Percentiles rank a stretch among this genome's conserved stretches.
phyloP scores from a whole-genome alignment of 2,329 filamentous ascomycete species.

The Colletotrichum neosansevieriae region DNA sequence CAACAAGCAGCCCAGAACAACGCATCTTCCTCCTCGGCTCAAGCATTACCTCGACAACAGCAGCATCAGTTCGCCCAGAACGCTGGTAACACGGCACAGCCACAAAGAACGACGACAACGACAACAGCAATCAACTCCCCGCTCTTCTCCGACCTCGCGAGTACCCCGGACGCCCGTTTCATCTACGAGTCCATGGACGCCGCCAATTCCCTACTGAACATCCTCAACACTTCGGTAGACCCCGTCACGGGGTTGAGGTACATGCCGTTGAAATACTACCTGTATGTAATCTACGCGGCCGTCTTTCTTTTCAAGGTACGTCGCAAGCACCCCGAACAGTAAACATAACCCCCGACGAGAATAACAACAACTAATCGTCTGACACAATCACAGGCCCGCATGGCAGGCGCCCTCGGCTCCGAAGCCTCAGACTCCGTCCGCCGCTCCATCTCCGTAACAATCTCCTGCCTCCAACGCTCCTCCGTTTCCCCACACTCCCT shows the following conservation, averaged over 20 bases:
- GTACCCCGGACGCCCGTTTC: conserved; percentile 72
- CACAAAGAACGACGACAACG: conserved; percentile 38
- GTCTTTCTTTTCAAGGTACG: conserved; percentile 74
- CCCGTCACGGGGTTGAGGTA: conserved; percentile 70
- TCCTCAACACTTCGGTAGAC: conserved; percentile 70
- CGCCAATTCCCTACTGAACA: conserved; percentile 70
- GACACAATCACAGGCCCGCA: conserved; percentile 56
- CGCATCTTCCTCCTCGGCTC: background rate
- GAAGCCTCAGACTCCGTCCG: conserved; percentile 67
- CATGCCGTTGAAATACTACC: conserved; percentile 73
- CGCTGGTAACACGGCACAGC: conserved; percentile 44
- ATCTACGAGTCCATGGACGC: conserved; percentile 76
- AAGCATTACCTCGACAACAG: background rate
- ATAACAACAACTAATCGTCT: too few relatives aligned
- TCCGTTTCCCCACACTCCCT: conserved; percentile 70
- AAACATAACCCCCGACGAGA: too few relatives aligned
- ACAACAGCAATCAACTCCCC: conserved; percentile 12
- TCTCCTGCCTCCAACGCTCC: conserved; percentile 69
- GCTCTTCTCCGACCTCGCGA: conserved; percentile 65
- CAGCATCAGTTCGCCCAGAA: background rate
- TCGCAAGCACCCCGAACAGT: background rate
- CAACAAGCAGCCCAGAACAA: background rate
- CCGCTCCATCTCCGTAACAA: conserved; percentile 68
- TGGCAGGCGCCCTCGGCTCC: conserved; percentile 69
- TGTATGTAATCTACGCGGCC: conserved; percentile 73